Percentiles rank a stretch among this genome's conserved stretches.
Evolutionary conservation across 345 rosid species (phyloP).

Genomic region (Eucalyptus viminalis): DNA sequence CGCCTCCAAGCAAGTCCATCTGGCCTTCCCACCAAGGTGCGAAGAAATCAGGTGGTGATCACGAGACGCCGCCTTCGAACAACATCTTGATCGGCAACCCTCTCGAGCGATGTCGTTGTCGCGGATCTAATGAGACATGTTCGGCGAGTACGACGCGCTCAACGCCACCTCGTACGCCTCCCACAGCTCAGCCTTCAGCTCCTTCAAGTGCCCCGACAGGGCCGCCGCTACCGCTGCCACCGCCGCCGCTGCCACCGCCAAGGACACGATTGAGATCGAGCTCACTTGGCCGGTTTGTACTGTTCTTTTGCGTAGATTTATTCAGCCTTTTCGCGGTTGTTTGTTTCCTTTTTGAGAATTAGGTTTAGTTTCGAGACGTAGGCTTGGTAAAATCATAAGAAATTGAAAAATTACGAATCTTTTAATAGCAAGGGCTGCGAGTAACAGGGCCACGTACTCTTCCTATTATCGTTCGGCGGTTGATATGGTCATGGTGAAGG

Average conservation of each 20-base stretch:
- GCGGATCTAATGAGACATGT: slow-evolving; percentile 49
- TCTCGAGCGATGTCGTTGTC: slow-evolving; percentile 39
- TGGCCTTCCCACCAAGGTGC: not conserved
- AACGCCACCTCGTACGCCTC: slow-evolving; percentile 57
- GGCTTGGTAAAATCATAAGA: not conserved
- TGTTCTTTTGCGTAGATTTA: slow-evolving; percentile 28
- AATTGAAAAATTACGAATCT: not conserved
- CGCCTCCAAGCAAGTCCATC: slow-evolving; percentile 16
- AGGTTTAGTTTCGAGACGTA: not conserved
- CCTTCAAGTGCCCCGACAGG: slow-evolving; percentile 61
- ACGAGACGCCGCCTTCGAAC: slow-evolving; percentile 33
- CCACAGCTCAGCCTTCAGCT: slow-evolving; percentile 65
- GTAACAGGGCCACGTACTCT: not conserved
- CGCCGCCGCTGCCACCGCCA: slow-evolving; percentile 19
- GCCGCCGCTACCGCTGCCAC: slow-evolving; percentile 54
- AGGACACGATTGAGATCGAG: slow-evolving; percentile 68
- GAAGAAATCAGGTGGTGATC: slow-evolving; percentile 11
- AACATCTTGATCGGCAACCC: slow-evolving; percentile 72
- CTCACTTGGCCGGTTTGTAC: slow-evolving; percentile 97
- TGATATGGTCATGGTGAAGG: too few species aligned
- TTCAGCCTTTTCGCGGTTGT: not conserved
- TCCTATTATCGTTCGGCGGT: too few species aligned
- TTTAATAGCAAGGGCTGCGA: not conserved
- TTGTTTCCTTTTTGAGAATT: not conserved
- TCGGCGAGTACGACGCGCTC: slow-evolving; percentile 46